Conservation (phyloP, 2,329 filamentous ascomycete species). For the Paecilomyces dactylethromorphus region DNA sequence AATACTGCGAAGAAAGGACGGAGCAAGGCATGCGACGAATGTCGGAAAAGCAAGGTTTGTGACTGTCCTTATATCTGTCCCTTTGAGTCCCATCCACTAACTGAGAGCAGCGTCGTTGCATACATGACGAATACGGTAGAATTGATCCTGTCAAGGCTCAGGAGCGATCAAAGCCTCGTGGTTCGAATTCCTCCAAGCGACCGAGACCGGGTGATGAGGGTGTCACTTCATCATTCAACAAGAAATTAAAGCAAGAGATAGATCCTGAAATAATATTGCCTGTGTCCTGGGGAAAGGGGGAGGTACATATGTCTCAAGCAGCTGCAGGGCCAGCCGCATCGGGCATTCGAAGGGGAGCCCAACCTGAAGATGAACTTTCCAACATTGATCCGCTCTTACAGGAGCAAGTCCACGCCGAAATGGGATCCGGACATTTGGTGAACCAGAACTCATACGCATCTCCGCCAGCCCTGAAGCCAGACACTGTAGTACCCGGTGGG, state of each 20-base stretch:
- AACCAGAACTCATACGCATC: slow-evolving; percentile 28
- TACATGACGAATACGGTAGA: slow-evolving; percentile 59
- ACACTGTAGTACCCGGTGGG: slow-evolving; percentile 24
- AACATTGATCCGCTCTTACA: neutral
- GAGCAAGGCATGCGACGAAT: slow-evolving; percentile 60
- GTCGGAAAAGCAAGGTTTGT: slow-evolving; percentile 60
- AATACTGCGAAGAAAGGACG: slow-evolving; percentile 49
- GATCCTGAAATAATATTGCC: slow-evolving; percentile 18
- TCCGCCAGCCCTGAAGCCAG: slow-evolving; percentile 29
- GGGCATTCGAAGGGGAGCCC: neutral
- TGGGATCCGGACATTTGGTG: slow-evolving; percentile 13
- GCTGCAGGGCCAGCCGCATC: slow-evolving; percentile 1
- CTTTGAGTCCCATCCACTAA: slow-evolving; percentile 13
- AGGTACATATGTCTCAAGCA: slow-evolving; percentile 9
- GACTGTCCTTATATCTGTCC: neutral
- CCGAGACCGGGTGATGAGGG: slow-evolving; percentile 40
- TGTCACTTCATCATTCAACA: slow-evolving; percentile 14
- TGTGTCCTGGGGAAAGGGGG: slow-evolving; percentile 9
- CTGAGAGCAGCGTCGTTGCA: slow-evolving; percentile 52
- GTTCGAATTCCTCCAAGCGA: slow-evolving; percentile 50
- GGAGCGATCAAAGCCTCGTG: slow-evolving; percentile 54
- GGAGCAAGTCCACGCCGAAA: neutral
- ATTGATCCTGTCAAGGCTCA: slow-evolving; percentile 59
- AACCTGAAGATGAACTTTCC: neutral
- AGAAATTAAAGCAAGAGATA: slow-evolving; percentile 30